A percentile compares a stretch with the other conserved stretches of the same genome.
Evolutionary conservation across 2,329 filamentous ascomycete genomes (phyloP).

Genomic region (Huntiella abstrusa): DNA sequence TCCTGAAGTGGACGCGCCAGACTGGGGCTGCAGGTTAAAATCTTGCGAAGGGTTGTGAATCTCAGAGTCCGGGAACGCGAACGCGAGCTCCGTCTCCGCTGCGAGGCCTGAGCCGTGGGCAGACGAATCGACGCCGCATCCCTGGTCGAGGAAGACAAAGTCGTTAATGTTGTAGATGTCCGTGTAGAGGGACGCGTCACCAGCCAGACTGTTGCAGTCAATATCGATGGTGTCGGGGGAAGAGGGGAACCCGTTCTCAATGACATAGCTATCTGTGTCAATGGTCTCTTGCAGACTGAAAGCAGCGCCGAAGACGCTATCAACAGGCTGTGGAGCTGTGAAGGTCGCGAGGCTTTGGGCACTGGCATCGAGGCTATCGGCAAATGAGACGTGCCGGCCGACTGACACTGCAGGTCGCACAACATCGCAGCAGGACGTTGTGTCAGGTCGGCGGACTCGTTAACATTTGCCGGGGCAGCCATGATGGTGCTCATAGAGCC

Average conservation of each 20-base stretch:
- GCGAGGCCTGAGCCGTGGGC: constrained; percentile 29
- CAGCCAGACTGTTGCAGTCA: constrained; percentile 49
- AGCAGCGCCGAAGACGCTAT: constrained; percentile 50
- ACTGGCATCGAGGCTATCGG: constrained; percentile 2
- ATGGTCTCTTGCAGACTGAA: constrained; percentile 47
- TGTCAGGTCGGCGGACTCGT: constrained; percentile 69
- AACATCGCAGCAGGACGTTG: constrained; percentile 99
- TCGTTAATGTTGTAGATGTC: constrained; percentile 33
- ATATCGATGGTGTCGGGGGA: constrained; percentile 46
- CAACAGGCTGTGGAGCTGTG: constrained; percentile 40
- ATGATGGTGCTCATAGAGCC: constrained; percentile 10
- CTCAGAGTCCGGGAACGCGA: constrained; percentile 37
- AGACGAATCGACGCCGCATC: constrained; percentile 25
- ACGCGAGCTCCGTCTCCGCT: constrained; percentile 32
- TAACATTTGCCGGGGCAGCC: constrained; percentile 11
- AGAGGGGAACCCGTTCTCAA: constrained; percentile 61
- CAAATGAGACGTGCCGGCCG: constrained; percentile 41
- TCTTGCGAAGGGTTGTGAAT: constrained; percentile 42
- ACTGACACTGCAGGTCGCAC: constrained; percentile 99
- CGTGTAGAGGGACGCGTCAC: constrained; percentile 33
- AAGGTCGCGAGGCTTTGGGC: constrained; percentile 14
- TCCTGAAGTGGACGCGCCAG: constrained; percentile 55
- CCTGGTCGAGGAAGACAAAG: constrained; percentile 33
- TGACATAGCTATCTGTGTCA: constrained; percentile 57
- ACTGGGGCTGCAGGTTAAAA: constrained; percentile 54